Evolutionary conservation across 768 basidiomycete genomes (phyloP).

Genomic region (Mycena pura): DNA sequence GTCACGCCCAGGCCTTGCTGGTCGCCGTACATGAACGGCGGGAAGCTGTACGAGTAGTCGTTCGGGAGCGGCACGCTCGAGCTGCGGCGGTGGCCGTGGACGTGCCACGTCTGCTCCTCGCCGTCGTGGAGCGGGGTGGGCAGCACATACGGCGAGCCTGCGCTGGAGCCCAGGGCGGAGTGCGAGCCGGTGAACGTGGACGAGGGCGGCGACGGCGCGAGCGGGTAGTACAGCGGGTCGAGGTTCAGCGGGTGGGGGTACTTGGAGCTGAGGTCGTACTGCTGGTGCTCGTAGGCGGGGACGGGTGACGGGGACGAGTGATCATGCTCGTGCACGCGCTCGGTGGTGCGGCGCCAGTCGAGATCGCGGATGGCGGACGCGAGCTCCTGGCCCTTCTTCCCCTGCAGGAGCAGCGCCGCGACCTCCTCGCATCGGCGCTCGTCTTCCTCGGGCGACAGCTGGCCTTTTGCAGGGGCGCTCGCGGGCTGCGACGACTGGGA

Average conservation of each 20-base stretch:
- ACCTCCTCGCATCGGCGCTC: conserved; percentile 74
- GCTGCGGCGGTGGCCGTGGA: conserved; percentile 60
- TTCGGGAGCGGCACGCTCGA: conserved; percentile 70
- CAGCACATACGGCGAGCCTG: conserved; percentile 25
- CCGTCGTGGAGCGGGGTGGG: conserved; percentile 15
- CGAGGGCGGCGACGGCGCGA: conserved; percentile 12
- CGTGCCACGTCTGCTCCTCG: conserved; percentile 36
- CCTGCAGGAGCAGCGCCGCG: conserved; percentile 66
- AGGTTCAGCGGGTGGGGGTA: conserved; percentile 24
- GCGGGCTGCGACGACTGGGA: conserved; percentile 39
- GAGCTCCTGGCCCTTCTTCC: conserved; percentile 74
- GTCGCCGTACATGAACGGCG: conserved; percentile 30
- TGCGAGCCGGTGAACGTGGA: conserved; percentile 22
- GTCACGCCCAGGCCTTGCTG: conserved; percentile 23
- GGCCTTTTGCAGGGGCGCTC: conserved; percentile 41
- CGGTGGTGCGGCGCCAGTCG: conserved; percentile 43
- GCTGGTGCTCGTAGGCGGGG: too few species aligned
- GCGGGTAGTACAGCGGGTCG: conserved; percentile 25
- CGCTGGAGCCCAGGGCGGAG: conserved; percentile 13
- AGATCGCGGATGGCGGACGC: conserved; percentile 64
- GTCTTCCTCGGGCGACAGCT: conserved; percentile 52
- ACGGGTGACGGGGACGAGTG: conserved; percentile 14
- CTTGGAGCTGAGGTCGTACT: conserved; percentile 19
- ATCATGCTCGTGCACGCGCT: not conserved
- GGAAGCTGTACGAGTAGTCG: conserved; percentile 30